phyloP scores from a whole-genome alignment of 306 rosid species.

The Hippophae gyantsensis region DNA sequence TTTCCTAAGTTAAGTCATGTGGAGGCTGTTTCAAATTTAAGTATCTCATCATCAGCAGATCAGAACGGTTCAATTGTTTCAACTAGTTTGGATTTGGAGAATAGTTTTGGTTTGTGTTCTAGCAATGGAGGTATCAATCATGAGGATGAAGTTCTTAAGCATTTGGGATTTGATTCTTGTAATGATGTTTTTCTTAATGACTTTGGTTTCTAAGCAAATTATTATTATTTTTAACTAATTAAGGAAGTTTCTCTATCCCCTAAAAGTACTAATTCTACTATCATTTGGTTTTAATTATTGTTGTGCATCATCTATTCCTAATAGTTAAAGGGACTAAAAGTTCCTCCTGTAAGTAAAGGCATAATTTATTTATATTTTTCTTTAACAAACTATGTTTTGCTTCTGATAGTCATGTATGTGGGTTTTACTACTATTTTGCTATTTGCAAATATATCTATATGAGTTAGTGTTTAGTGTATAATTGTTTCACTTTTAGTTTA shows the following conservation, averaged over 20 bases:
- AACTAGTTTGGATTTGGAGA: constrained; percentile 15
- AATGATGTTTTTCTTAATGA: constrained; percentile 14
- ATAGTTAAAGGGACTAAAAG: too few species aligned
- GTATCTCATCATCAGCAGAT: not conserved
- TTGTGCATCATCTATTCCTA: too few species aligned
- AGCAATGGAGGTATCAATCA: constrained; percentile 6
- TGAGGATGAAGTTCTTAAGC: constrained; percentile 9
- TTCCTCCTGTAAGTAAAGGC: not conserved
- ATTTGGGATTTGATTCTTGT: constrained; percentile 19
- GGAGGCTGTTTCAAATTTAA: constrained; percentile 8
- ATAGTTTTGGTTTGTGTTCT: constrained; percentile 12
- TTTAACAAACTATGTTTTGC: too few species aligned
- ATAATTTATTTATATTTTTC: not conserved
- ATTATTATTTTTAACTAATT: not conserved
- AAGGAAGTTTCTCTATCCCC: not conserved
- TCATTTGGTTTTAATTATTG: too few species aligned
- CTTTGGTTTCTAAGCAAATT: constrained; percentile 15
- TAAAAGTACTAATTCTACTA: not conserved
- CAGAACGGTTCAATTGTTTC: constrained; percentile 11
- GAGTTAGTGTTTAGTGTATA: too few species aligned
- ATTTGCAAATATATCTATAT: too few species aligned
- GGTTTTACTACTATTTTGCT: too few species aligned
- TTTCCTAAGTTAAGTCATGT: constrained; percentile 1
- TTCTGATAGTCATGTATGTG: too few species aligned
- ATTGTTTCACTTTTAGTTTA: too few species aligned